Evolutionary conservation across 2,329 filamentous ascomycete genomes (phyloP), one percentile per base, ranked within the genome.

Genomic region (Sphaerostilbella broomeana): DNA sequence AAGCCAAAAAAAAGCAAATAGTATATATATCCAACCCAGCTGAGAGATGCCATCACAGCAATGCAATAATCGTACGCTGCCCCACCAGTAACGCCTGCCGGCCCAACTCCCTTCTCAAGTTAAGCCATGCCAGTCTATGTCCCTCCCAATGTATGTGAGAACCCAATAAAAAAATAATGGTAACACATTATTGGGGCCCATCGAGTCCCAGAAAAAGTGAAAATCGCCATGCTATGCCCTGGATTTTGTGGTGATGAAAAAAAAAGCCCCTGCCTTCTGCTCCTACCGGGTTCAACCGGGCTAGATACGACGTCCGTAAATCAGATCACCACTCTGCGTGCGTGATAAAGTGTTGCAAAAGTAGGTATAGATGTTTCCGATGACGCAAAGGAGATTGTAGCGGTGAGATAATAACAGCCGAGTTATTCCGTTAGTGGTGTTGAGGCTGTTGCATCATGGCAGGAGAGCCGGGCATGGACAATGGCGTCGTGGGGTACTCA

Each of bases 381-480:
- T 29, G 35, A 35, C 26, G 29, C 35, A 17, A 36, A 34, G 40
- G 20, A 17, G 31, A 40, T 26, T 15, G 35, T 35, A 26, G 33
- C 33, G 33, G 13, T 40, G 35, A 29, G 15, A 20, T 12, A 25
- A 30, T 20, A 12, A 37, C 16, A 24, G 17, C 17, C 31, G n/a
- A 22, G 21, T 20, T 15, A 6, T 28, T 40, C n/a, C n/a, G n/a
- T 12, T 39, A 19, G 31, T 35, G 33, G 20, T 43, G 40, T n/a
- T 42, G 42, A 26, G 30, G 41, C 20, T 43, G 40, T 8, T 31
- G 34, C 10, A 70, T 60, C 56, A 74, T 63, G 51, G 71, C 72
- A 29, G 82, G 82, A 30, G 81, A 84, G 32, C 72, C 73, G 21
- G 81, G 80, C 75, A 86, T 80, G n/a, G 81, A 85, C 48, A 83